Base-by-base conservation (phyloP, 371 early-diverging fungal genomes). In the Rhizopus arrhizus region DNA sequence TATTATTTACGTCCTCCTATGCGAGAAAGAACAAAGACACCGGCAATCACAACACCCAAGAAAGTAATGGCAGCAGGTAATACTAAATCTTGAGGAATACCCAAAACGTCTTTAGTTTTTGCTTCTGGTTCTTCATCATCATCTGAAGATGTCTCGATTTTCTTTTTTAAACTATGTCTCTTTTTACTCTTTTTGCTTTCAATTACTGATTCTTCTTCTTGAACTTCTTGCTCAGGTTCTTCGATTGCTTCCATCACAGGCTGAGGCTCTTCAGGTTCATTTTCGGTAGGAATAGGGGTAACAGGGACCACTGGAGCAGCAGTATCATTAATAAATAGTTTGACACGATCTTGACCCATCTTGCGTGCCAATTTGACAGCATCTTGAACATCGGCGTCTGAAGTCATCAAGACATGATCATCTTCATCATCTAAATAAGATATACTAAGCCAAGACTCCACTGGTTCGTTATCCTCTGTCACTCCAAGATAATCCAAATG, bases 401-500 rank as follows among this genome's bases (percentile, higher is more conserved):
- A 78, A 33, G 85, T 85, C 66, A 96, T 78, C 64, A 88, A 74
- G n/a, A 96, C 90, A 56, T 86, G 73, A 69, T 96, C 96, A 53
- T 89, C 85, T 51, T 95, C 96, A 58, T 95, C 95, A 62, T 96
- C 96, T 57, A 90, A 67, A 65, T 95, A 96, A 11, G 86, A 85
- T 34, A 96, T 79, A 15, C 80, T 88, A 28, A 87, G 70, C 78
- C 75, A 70, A 12, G 70, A 72, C 3, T 69, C 68, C 0, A 50
- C 61, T 15, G 69, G 54, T 13, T 48, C 53, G 22, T 56, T 59
- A 13, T 62, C 66, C 3, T 40, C 33, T 12, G 51, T 46, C 1
- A 49, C 35, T 3, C 56, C 59, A 11, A 52, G 13, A 56, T 57
- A 43, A n/a, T 53, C 43, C 22, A 67, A 56, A 36, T 77, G 77